Percentiles rank a stretch among this genome's conserved stretches.
These are phyloP conservation scores for Fusarium compactum DNA, from an alignment of 2,329 filamentous ascomycete species.

Conservation along the genomic window DNA sequence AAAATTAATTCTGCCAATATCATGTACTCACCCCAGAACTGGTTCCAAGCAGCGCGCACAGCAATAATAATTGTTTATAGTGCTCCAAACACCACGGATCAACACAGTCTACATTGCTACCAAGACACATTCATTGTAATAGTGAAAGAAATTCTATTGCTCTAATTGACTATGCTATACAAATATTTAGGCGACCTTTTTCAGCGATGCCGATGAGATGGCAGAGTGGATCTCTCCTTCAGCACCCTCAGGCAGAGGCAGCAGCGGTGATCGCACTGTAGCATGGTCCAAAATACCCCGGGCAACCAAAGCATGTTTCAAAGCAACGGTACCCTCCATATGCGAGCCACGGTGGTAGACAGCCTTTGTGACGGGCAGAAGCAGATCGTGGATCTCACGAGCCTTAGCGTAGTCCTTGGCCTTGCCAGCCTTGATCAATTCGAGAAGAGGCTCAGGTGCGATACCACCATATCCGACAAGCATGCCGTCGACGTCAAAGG, in stretches of 20 bases:
- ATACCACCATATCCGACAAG: slow-evolving; percentile 67
- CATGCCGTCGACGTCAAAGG: slow-evolving; percentile 65
- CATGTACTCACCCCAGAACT: too few relatives aligned
- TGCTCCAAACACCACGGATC: too few relatives aligned
- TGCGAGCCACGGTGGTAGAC: slow-evolving; percentile 67
- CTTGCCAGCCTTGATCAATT: slow-evolving; percentile 64
- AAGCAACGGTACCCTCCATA: slow-evolving; percentile 65
- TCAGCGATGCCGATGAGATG: slow-evolving; percentile 16
- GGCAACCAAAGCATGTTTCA: slow-evolving; percentile 65
- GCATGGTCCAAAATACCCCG: slow-evolving; percentile 62
- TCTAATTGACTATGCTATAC: not conserved
- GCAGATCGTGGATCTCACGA: slow-evolving; percentile 61
- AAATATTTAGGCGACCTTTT: slow-evolving; percentile 4
- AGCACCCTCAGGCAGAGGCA: slow-evolving; percentile 46
- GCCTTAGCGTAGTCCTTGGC: slow-evolving; percentile 61
- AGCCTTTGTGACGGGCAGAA: slow-evolving; percentile 64
- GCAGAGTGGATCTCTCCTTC: slow-evolving; percentile 20
- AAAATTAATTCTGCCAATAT: not conserved
- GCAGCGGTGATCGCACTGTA: slow-evolving; percentile 60
- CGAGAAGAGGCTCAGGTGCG: slow-evolving; percentile 62
- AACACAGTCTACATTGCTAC: too few relatives aligned
- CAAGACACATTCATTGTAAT: too few relatives aligned
- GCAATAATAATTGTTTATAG: too few relatives aligned
- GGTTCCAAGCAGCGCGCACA: too few relatives aligned
- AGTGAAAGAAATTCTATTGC: not conserved